Conservation (phyloP, 2,329 filamentous ascomycete genomes). For the Penicillium brevicompactum region DNA sequence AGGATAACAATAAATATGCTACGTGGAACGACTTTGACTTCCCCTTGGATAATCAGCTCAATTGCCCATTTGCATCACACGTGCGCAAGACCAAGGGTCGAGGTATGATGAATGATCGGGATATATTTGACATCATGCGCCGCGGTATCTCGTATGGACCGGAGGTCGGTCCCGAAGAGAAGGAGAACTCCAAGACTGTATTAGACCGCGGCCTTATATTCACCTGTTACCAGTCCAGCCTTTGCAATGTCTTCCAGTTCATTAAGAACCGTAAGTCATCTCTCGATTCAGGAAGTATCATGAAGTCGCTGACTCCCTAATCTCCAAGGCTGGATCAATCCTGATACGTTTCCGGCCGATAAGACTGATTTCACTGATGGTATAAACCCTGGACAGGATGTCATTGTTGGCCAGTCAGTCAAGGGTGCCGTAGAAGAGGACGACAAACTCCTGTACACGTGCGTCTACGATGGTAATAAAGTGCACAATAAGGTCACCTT, state of each 20-base stretch:
- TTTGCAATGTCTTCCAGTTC: slow-evolving; percentile 43
- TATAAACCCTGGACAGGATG: slow-evolving; percentile 18
- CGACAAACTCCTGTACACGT: neutral
- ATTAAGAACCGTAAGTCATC: slow-evolving; percentile 19
- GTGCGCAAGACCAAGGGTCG: slow-evolving; percentile 52
- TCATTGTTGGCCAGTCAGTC: slow-evolving; percentile 21
- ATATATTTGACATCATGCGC: slow-evolving; percentile 41
- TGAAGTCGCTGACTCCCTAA: neutral
- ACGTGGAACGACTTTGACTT: slow-evolving; percentile 45
- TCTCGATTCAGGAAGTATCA: neutral
- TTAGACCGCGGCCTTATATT: slow-evolving; percentile 49
- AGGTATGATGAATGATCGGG: slow-evolving; percentile 10
- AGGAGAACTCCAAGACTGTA: slow-evolving; percentile 26
- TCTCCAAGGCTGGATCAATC: slow-evolving; percentile 23
- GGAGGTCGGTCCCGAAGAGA: slow-evolving; percentile 40
- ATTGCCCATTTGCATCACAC: slow-evolving; percentile 52
- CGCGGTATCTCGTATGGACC: slow-evolving; percentile 49
- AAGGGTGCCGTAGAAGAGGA: slow-evolving; percentile 1
- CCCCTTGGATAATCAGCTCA: slow-evolving; percentile 30
- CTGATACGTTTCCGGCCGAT: slow-evolving; percentile 10
- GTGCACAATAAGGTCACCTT: slow-evolving; percentile 11
- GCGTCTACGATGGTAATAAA: neutral
- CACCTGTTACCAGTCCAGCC: slow-evolving; percentile 48
- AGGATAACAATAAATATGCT: slow-evolving; percentile 29
- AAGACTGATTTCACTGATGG: slow-evolving; percentile 1